Evolutionary conservation across 495 filamentous ascomycete species (phyloP).

Genomic region (Lepraria neglecta): DNA sequence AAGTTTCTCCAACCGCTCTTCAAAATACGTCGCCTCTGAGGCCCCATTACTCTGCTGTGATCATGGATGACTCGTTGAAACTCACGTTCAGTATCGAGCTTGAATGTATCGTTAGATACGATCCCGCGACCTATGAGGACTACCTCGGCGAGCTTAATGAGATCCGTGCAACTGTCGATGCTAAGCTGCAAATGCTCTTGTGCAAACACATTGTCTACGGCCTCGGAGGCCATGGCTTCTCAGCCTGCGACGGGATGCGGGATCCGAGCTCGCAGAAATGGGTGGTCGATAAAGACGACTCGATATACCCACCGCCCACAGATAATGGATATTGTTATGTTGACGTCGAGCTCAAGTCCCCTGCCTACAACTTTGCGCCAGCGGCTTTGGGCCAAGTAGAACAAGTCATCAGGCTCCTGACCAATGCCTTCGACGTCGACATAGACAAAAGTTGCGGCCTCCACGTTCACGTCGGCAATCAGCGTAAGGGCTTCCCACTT

Average conservation of each 20-base stretch:
- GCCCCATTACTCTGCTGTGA: background rate
- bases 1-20: background rate
- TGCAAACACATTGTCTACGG: background rate
- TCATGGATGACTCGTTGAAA: conserved; percentile 5
- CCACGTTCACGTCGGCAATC: conserved; percentile 20
- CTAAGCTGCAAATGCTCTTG: background rate
- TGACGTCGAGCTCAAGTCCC: conserved; percentile 12
- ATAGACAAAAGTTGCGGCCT: conserved; percentile 16
- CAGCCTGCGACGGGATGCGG: background rate
- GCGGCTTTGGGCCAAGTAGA: background rate
- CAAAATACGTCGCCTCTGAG: background rate
- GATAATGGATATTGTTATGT: background rate
- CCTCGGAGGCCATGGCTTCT: background rate
- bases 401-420: background rate
- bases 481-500: conserved; percentile 10
- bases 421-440: background rate
- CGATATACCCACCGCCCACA: background rate
- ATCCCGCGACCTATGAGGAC: background rate
- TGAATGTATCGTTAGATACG: conserved; percentile 23
- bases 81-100: conserved; percentile 29
- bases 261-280: conserved; percentile 1
- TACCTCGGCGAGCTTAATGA: no score
- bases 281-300: conserved; percentile 7
- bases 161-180: no score
- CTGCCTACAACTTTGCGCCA: background rate